A percentile compares a stretch with the other conserved stretches of the same genome.
Conservation (phyloP, 2,329 filamentous ascomycete genomes). For the Sporothrix humicola region DNA sequence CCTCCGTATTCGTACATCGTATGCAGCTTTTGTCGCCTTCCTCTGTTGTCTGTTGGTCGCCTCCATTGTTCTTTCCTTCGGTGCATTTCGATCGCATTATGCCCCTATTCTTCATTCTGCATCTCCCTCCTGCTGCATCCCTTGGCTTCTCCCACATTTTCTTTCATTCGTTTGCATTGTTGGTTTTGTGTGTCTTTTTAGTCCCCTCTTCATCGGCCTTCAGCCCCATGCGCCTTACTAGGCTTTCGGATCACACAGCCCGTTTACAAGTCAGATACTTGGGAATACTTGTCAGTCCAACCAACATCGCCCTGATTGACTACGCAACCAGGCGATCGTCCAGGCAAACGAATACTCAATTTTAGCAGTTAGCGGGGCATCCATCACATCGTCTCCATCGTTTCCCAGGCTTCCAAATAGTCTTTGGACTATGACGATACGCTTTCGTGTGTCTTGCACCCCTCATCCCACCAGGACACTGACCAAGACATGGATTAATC, state of each 20-base stretch:
- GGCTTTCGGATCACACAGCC: conserved; percentile 9
- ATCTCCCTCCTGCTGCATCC: background rate
- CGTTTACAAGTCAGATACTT: background rate
- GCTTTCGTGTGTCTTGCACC: background rate
- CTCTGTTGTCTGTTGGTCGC: background rate
- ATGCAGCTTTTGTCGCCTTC: background rate
- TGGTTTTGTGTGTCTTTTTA: background rate
- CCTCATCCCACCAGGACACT: background rate
- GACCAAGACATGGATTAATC: background rate
- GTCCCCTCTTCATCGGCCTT: background rate
- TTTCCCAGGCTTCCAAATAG: background rate
- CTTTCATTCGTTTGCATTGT: background rate
- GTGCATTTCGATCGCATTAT: background rate
- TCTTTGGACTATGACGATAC: background rate
- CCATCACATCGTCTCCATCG: background rate
- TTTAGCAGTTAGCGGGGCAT: background rate
- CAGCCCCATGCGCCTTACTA: conserved; percentile 7
- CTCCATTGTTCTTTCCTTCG: background rate
- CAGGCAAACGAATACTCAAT: background rate
- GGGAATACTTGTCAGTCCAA: too few species aligned
- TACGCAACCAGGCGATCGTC: background rate
- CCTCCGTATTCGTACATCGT: background rate
- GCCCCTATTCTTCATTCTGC: background rate
- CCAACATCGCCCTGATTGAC: background rate
- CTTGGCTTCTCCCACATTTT: background rate